Percentiles rank a stretch among this genome's conserved stretches.
phyloP scores from a whole-genome alignment of 2,329 filamentous ascomycete species.

The Penicillium fuscoglaucum region DNA sequence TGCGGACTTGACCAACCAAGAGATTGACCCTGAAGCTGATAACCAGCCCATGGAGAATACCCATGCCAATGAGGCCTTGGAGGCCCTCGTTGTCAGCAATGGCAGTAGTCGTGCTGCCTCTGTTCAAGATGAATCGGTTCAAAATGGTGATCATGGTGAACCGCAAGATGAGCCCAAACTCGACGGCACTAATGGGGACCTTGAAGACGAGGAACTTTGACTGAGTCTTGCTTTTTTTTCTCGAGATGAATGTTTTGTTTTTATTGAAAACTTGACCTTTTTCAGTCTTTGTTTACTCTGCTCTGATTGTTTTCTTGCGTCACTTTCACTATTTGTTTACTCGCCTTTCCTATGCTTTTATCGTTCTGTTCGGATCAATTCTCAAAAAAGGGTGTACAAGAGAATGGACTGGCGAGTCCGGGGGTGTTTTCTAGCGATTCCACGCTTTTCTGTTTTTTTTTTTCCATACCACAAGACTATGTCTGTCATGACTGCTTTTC shows the following conservation, averaged over 20 bases:
- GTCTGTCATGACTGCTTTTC: slow-evolving; percentile 23
- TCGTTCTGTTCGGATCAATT: slow-evolving; percentile 12
- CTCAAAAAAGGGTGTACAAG: slow-evolving; percentile 25
- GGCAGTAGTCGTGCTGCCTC: slow-evolving; percentile 36
- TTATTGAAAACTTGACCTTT: slow-evolving; percentile 14
- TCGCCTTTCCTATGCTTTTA: slow-evolving; percentile 13
- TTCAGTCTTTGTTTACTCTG: slow-evolving; percentile 8
- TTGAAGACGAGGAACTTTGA: slow-evolving; percentile 8
- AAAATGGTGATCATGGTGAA: slow-evolving; percentile 23
- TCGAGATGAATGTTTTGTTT: slow-evolving; percentile 10
- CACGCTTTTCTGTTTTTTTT: slow-evolving; percentile 9
- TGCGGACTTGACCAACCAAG: slow-evolving; percentile 49
- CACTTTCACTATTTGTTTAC: slow-evolving; percentile 10
- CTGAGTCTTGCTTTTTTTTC: not conserved
- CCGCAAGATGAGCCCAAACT: slow-evolving; percentile 14
- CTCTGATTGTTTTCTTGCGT: slow-evolving; percentile 10
- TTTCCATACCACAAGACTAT: slow-evolving; percentile 19
- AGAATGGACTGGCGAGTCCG: slow-evolving; percentile 21
- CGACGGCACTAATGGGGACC: not conserved
- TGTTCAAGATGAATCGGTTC: slow-evolving; percentile 27
- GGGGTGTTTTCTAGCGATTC: slow-evolving; percentile 21
- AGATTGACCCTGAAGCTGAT: slow-evolving; percentile 37
- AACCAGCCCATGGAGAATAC: slow-evolving; percentile 43
- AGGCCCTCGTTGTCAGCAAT: slow-evolving; percentile 44
- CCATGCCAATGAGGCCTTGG: slow-evolving; percentile 50